Conservation (phyloP, 2,329 filamentous ascomycete species). For the Neobulgaria alba region DNA sequence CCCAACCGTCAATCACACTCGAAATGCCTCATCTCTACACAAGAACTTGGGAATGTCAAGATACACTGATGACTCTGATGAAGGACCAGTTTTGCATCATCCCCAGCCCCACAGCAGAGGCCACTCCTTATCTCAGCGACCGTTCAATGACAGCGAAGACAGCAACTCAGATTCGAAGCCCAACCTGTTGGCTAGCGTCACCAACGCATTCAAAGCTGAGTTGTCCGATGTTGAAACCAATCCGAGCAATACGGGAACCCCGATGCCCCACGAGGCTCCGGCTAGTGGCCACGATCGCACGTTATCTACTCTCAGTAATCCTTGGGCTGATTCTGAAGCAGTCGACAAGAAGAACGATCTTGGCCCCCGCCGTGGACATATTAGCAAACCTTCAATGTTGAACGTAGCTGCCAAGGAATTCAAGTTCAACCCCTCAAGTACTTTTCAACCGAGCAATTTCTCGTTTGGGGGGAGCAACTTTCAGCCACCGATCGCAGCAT, state of each 20-base stretch:
- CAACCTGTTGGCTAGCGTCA: constrained; percentile 2
- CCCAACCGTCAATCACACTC: constrained; percentile 10
- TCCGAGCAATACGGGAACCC: constrained; percentile 62
- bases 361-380: constrained; percentile 40
- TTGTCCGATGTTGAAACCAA: constrained; percentile 64
- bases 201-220: constrained; percentile 33
- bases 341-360: constrained; percentile 30
- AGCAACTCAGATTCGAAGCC: constrained; percentile 20
- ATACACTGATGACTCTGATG: constrained; percentile 42
- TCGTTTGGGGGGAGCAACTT: constrained; percentile 39
- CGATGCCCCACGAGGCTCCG: constrained; percentile 42
- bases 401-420: constrained; percentile 89
- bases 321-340: constrained; percentile 49
- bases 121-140: constrained; percentile 61
- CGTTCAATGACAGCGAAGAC: constrained; percentile 50
- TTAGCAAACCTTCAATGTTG: constrained; percentile 62
- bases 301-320: constrained; percentile 51
- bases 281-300: constrained; percentile 44
- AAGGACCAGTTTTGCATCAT: constrained; percentile 56
- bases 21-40: constrained; percentile 18
- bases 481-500: constrained; percentile 34
- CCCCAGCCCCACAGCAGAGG: constrained; percentile 66
- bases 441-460: constrained; percentile 41
- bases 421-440: constrained; percentile 52
- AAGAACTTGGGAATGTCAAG: constrained; percentile 26